A percentile compares a stretch with the other conserved stretches of the same genome.
phyloP scores from a whole-genome alignment of 2,329 filamentous ascomycete genomes.

The Fusarium haematococcum region DNA sequence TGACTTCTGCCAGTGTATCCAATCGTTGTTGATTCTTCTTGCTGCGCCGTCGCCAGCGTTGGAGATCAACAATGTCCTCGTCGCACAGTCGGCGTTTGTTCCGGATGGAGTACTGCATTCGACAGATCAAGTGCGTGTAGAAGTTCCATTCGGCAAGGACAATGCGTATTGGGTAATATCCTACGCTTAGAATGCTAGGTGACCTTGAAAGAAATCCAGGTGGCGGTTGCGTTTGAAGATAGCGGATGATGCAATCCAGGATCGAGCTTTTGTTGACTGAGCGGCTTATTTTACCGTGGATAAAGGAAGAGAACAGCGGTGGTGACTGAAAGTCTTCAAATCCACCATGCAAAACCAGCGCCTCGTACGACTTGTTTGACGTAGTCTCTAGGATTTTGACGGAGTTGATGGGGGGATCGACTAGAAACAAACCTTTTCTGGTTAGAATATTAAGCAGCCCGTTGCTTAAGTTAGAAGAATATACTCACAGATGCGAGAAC shows the following conservation, averaged over 20 bases:
- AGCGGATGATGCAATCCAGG: background rate
- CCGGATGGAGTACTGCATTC: too few relatives aligned
- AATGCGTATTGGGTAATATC: background rate
- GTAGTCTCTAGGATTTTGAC: too few relatives aligned
- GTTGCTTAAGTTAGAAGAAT: background rate
- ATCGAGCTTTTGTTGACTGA: accelerated
- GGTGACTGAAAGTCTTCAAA: background rate
- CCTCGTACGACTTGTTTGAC: too few relatives aligned
- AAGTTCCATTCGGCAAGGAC: background rate
- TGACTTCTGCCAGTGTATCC: too few relatives aligned
- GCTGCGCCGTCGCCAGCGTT: too few relatives aligned
- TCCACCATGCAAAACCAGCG: too few relatives aligned
- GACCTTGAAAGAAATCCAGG: background rate
- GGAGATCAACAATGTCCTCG: too few relatives aligned
- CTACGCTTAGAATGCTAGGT: background rate
- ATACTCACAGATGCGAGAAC: background rate
- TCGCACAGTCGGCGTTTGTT: too few relatives aligned
- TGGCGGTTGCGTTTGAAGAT: background rate
- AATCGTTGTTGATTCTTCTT: too few relatives aligned
- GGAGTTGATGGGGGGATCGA: too few relatives aligned
- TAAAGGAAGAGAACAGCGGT: accelerated
- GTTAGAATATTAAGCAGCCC: too few relatives aligned
- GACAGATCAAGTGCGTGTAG: background rate
- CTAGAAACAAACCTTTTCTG: too few relatives aligned
- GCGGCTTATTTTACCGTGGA: accelerated